Evolutionary conservation across 257 asterid genomes (phyloP).

Genomic region (Paraleonurus japonicus): DNA sequence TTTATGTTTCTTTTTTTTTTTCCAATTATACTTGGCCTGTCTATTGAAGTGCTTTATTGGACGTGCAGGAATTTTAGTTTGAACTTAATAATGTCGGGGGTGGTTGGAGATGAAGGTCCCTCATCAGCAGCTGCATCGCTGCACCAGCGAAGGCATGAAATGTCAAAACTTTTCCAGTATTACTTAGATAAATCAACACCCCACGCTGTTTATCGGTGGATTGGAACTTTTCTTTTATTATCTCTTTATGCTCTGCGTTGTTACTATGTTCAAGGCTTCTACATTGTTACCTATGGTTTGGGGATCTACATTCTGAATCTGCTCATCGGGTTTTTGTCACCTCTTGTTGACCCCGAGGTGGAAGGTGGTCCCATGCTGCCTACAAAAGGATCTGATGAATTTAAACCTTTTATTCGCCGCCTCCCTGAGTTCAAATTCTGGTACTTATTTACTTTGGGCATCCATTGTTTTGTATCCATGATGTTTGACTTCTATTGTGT

Average conservation of each 20-base stretch:
- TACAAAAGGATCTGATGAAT: slow-evolving; percentile 94
- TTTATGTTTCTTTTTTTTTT: background rate
- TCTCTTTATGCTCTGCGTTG: slow-evolving; percentile 72
- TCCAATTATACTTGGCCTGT: background rate
- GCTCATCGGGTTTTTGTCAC: slow-evolving; percentile 90
- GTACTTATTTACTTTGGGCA: slow-evolving; percentile 31
- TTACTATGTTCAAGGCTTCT: slow-evolving; percentile 80
- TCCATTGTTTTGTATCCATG: slow-evolving; percentile 2
- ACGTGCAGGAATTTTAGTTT: slow-evolving; percentile 26
- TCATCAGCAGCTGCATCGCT: slow-evolving; percentile 66
- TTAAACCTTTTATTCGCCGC: slow-evolving; percentile 94
- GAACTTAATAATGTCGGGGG: slow-evolving; percentile 44
- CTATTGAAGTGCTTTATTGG: slow-evolving; percentile 11
- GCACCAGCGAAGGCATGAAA: slow-evolving; percentile 69
- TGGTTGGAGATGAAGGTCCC: slow-evolving; percentile 48
- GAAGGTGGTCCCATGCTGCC: slow-evolving; percentile 91
- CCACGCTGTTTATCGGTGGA: slow-evolving; percentile 75
- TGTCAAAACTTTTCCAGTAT: slow-evolving; percentile 65
- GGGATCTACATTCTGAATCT: slow-evolving; percentile 85
- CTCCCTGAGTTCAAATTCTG: slow-evolving; percentile 97
- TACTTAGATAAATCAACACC: slow-evolving; percentile 90
- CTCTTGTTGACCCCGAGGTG: slow-evolving; percentile 91
- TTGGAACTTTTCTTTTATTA: slow-evolving; percentile 57
- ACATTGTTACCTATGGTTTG: slow-evolving; percentile 78
- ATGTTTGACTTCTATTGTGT: background rate